These are phyloP conservation scores for Barnettozyma californica DNA, from an alignment of 805 yeast species.

Conservation along the genomic window DNA sequence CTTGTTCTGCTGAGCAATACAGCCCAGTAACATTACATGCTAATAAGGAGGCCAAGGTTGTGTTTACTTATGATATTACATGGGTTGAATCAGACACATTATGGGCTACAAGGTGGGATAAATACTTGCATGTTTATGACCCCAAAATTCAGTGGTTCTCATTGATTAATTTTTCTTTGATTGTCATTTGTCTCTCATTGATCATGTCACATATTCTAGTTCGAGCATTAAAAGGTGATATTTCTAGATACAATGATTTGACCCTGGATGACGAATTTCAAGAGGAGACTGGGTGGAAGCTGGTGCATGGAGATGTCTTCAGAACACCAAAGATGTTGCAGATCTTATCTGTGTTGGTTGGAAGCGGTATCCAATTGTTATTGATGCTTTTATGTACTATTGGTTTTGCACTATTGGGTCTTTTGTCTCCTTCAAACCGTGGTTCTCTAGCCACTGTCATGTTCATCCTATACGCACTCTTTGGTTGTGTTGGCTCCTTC, in stretches of 20 bases:
- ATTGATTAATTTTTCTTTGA: constrained; percentile 74
- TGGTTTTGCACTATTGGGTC: constrained; percentile 80
- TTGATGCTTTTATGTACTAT: constrained; percentile 71
- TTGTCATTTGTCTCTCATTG: constrained; percentile 70
- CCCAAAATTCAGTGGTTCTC: constrained; percentile 97
- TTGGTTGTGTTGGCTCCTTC: constrained; percentile 80
- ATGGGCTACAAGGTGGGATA: constrained; percentile 99
- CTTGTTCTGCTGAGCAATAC: constrained; percentile 26
- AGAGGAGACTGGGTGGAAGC: constrained; percentile 96
- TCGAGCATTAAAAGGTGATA: constrained; percentile 79
- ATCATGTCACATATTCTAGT: constrained; percentile 75
- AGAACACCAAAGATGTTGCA: constrained; percentile 71
- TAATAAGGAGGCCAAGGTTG: constrained; percentile 50
- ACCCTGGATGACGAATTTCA: constrained; percentile 81
- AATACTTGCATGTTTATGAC: constrained; percentile 84
- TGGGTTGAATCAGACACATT: constrained; percentile 67
- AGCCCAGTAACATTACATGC: constrained; percentile 45
- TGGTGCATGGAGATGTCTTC: constrained; percentile 92
- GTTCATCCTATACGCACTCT: constrained; percentile 76
- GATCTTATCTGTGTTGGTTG: constrained; percentile 73
- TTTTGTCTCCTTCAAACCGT: constrained; percentile 89
- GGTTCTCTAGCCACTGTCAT: constrained; percentile 89
- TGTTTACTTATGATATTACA: constrained; percentile 77
- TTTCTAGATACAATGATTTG: constrained; percentile 82
- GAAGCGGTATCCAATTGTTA: constrained; percentile 83